Evolutionary conservation across 148 eudicot species (phyloP).

Genomic region (Selenicereus undatus): DNA sequence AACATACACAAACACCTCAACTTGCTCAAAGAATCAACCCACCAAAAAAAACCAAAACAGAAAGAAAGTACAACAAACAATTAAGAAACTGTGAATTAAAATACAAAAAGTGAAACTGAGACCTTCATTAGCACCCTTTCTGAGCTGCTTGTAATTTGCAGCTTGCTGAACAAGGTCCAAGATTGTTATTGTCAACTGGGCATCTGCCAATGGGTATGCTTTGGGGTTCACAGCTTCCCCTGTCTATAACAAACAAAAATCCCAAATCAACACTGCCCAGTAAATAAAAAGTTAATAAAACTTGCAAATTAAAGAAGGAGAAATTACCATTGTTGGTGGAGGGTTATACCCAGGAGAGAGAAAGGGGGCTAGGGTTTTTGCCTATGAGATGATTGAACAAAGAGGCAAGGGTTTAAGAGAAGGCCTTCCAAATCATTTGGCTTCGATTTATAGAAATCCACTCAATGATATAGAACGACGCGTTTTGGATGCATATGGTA

Average conservation of each 20-base stretch:
- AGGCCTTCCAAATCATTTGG: not conserved
- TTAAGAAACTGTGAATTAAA: not conserved
- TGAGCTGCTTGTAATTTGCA: constrained; percentile 71
- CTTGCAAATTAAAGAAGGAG: not conserved
- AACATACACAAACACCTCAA: not conserved
- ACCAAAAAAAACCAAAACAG: not conserved
- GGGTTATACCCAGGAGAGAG: not conserved
- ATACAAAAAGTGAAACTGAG: not conserved
- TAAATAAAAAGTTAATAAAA: no score
- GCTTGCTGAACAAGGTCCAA: constrained; percentile 79
- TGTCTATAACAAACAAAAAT: constrained; percentile 30
- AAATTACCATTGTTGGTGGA: constrained; percentile 26
- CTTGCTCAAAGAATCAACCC: not conserved
- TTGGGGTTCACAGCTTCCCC: constrained; percentile 68
- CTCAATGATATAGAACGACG: not conserved
- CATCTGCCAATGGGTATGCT: constrained; percentile 76
- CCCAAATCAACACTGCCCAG: no score
- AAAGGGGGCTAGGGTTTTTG: constrained; percentile 29
- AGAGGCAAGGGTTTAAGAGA: constrained; percentile 24
- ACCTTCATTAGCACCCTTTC: constrained; percentile 87
- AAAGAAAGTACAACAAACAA: no score
- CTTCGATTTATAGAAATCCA: constrained; percentile 19
- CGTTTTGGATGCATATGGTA: not conserved
- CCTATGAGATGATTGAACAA: not conserved
- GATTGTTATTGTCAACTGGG: constrained; percentile 60